Base-by-base conservation (phyloP, 2,329 filamentous ascomycete species). In the Mycosphaerella sp. region DNA sequence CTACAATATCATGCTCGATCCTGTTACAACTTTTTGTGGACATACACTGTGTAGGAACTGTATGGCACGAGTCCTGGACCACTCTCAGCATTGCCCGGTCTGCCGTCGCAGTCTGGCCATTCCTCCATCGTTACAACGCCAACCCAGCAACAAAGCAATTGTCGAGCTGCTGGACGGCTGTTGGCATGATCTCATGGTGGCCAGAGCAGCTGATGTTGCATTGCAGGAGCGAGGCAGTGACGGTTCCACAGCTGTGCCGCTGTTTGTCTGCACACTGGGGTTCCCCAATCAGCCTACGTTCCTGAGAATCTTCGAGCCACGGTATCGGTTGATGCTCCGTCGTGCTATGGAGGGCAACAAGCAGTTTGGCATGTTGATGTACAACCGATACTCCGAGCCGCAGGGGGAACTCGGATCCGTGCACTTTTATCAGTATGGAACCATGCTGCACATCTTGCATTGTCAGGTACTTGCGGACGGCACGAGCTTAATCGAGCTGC, bases 31-130 rank as follows among this genome's bases (percentile, higher is more conserved):
- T 0, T 78, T 81, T 1, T 96, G 91, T 64, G 91, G 91, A 1
- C 91, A 96, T 69, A 95, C 89, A 0, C 92, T 93, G 64, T 96
- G 91, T 69, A 83, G 87, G 17, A 80, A 80, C 55, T 96, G 91
- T 67, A 76, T 95, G 21, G 81, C 84, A 53, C 82, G 86, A 44
- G 82, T 87, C 6, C 76, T 95, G 55, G 86, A 92, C 63, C 86
- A 93, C 66, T 86, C 86, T 1, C 79, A 81, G 53, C 77, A 86
- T 51, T 96, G 91, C 65, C 90, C 91, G 0, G 79, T 90, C 11
- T 96, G 91, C 67, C 84, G 91, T 46, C 80, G 85, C 42, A 73
- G 73, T 7, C 70, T 95, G 23, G 74, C 75, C 17, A 73, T 82
- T 47, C 74, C 76, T 9, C 72, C 76, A 1, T 77, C 75, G 3